Conservation (phyloP, 345 rosid species). For the Populus ilicifolia region DNA sequence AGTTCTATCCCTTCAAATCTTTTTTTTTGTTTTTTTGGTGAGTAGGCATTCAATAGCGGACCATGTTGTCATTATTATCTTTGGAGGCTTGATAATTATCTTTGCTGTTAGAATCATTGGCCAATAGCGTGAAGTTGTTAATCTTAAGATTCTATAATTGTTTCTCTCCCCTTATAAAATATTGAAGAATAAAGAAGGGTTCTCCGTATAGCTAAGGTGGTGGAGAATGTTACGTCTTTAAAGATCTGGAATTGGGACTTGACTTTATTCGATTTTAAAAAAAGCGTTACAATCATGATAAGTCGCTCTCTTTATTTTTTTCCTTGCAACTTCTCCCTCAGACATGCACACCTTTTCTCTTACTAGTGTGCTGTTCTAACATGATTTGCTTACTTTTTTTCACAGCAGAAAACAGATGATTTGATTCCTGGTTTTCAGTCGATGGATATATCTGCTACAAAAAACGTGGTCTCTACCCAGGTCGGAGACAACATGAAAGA, state of each 20-base stretch:
- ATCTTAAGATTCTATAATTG: conserved; percentile 5
- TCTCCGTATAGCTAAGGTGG: not conserved
- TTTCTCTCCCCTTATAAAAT: not conserved
- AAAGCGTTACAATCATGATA: too few species aligned
- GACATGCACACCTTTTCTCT: not conserved
- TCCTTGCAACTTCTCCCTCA: not conserved
- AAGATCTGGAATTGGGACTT: not conserved
- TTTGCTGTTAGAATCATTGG: conserved; percentile 1
- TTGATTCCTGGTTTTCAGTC: conserved; percentile 7
- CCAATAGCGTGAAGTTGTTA: not conserved
- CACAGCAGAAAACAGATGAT: conserved; percentile 17
- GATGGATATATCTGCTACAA: not conserved
- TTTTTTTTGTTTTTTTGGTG: not conserved
- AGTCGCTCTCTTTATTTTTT: not conserved
- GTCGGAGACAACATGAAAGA: not conserved
- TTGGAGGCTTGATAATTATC: conserved; percentile 10
- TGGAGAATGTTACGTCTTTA: conserved; percentile 3
- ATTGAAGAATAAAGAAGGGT: conserved; percentile 10
- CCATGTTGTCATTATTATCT: not conserved
- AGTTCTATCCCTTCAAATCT: not conserved
- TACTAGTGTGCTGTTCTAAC: not conserved
- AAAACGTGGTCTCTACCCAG: not conserved
- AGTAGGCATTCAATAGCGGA: conserved; percentile 1
- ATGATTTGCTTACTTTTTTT: not conserved
- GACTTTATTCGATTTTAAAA: not conserved